Evolutionary conservation across 768 basidiomycete genomes (phyloP).

Genomic region (Chlorophyllum brunneum): DNA sequence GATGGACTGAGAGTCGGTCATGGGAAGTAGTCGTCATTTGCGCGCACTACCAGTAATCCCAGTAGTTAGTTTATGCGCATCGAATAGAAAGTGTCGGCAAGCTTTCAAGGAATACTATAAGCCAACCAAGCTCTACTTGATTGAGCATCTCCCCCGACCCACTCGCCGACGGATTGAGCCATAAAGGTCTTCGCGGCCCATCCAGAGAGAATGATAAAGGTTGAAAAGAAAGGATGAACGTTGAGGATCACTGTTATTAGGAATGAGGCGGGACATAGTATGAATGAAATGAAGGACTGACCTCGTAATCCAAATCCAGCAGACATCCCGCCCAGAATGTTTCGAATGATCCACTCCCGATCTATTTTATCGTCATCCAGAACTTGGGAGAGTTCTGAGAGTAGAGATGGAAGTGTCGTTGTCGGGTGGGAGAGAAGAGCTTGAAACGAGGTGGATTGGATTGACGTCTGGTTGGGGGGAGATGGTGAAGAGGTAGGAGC

Average conservation of each 20-base stretch:
- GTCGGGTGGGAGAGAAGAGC: conserved; percentile 25
- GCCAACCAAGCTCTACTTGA: conserved; percentile 72
- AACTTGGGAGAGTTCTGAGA: conserved; percentile 43
- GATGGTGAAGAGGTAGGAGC: conserved; percentile 37
- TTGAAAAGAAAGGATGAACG: conserved; percentile 69
- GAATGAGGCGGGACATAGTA: not conserved
- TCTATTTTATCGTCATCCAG: conserved; percentile 74
- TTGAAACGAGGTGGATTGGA: conserved; percentile 24
- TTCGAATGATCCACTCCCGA: conserved; percentile 80
- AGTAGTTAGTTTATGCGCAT: too few species aligned
- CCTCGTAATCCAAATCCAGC: conserved; percentile 84
- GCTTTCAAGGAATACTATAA: conserved; percentile 73
- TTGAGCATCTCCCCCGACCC: conserved; percentile 59
- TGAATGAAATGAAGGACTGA: conserved; percentile 23
- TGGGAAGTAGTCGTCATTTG: too few species aligned
- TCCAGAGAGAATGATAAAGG: conserved; percentile 67
- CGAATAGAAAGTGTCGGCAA: too few species aligned
- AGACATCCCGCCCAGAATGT: conserved; percentile 81
- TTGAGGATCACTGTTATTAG: conserved; percentile 64
- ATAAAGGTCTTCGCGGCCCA: conserved; percentile 70
- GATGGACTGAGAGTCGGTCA: too few species aligned
- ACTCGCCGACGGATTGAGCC: conserved; percentile 56
- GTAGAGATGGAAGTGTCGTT: conserved; percentile 15
- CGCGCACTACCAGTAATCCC: too few species aligned
- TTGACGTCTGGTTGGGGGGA: conserved; percentile 18